These are phyloP conservation scores for Pneumocystis murina DNA, from an alignment of 1,139 yeast genomes.

Conservation along the genomic window DNA sequence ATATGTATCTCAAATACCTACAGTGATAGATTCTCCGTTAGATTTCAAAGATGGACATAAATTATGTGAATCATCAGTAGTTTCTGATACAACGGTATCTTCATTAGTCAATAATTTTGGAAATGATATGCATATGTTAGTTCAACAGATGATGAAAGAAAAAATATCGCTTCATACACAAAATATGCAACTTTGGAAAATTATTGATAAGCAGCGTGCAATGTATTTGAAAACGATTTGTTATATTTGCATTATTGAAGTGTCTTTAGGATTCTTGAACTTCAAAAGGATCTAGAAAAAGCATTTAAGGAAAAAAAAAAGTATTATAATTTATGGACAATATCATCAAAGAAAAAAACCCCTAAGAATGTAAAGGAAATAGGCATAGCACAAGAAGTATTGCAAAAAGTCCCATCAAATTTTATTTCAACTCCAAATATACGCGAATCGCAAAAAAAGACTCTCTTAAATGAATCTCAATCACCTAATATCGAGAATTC, in stretches of 20 bases:
- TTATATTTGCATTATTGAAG: background rate
- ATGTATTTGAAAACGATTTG: slow-evolving; percentile 12
- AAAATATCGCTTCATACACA: background rate
- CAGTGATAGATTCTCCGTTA: background rate
- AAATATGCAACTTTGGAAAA: slow-evolving; percentile 19
- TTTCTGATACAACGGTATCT: background rate
- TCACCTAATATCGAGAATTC: background rate
- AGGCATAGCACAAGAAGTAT: background rate
- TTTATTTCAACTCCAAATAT: background rate
- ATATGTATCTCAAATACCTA: background rate
- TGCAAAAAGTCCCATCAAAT: background rate
- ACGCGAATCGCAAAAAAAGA: background rate
- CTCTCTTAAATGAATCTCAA: background rate
- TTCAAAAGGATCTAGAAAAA: slow-evolving; percentile 20
- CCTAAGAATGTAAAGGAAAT: background rate
- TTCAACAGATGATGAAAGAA: slow-evolving; percentile 1
- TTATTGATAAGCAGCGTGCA: slow-evolving; percentile 21
- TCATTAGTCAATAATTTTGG: background rate
- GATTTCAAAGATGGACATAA: background rate
- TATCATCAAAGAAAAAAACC: slow-evolving; percentile 1
- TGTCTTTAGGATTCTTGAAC: slow-evolving; percentile 17
- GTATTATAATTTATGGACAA: slow-evolving; percentile 6
- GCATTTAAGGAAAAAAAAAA: slow-evolving; percentile 17
- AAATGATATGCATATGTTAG: background rate
- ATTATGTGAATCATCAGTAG: background rate